Evolutionary conservation across 805 yeast species (phyloP).

Genomic region (Kluyveromyces starmeri): DNA sequence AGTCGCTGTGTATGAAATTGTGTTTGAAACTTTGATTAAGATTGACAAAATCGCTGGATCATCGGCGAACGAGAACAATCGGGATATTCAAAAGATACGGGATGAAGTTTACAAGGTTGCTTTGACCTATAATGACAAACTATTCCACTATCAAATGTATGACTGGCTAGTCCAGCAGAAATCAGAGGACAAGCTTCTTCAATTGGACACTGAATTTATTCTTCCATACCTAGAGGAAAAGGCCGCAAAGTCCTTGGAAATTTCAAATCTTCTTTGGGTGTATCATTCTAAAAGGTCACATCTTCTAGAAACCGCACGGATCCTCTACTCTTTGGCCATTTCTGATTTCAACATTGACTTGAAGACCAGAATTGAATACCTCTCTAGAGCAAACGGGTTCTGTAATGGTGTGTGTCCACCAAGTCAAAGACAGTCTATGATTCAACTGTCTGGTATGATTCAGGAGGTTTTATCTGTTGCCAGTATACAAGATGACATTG

Average conservation of each 20-base stretch:
- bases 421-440: conserved; percentile 64
- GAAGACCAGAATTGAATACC: conserved; percentile 70
- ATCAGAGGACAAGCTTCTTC: conserved; percentile 64
- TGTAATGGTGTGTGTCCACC: conserved; percentile 81
- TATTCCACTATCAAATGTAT: conserved; percentile 87
- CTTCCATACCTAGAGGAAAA: conserved; percentile 67
- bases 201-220: conserved; percentile 73
- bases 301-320: conserved; percentile 76
- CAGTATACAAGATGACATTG: conserved; percentile 55
- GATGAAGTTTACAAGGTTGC: conserved; percentile 69
- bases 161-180: conserved; percentile 85
- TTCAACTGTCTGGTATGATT: conserved; percentile 56
- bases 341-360: conserved; percentile 64
- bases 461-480: conserved; percentile 83
- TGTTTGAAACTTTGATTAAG: conserved; percentile 66
- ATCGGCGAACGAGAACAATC: conserved; percentile 17
- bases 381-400: conserved; percentile 89
- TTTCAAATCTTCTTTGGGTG: conserved; percentile 81
- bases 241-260: conserved; percentile 51
- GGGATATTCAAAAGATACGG: conserved; percentile 46
- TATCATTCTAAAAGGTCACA: conserved; percentile 78
- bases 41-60: conserved; percentile 58
- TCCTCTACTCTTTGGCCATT: conserved; percentile 61
- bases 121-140: conserved; percentile 63
- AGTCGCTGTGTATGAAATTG: conserved; percentile 53